These are phyloP conservation scores for Carpinus viminea DNA, from an alignment of 306 rosid genomes.

Conservation along the genomic window DNA sequence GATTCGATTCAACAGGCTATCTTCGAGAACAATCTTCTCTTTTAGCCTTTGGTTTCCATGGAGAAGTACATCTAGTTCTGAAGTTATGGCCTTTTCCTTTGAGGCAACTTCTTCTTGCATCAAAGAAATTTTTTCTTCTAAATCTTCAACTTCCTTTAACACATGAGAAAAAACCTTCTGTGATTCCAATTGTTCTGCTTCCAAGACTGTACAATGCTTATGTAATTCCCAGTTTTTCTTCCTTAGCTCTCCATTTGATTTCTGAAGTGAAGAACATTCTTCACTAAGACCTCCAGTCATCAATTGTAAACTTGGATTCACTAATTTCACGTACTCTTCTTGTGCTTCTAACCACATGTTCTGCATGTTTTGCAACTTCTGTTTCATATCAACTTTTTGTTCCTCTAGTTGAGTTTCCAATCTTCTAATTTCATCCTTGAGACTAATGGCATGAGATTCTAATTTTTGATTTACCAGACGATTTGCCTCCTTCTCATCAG, in stretches of 20 bases:
- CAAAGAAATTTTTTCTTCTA: conserved; percentile 36
- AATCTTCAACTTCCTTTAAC: conserved; percentile 41
- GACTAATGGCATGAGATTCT: conserved; percentile 33
- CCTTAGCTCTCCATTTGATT: conserved; percentile 42
- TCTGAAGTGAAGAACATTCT: conserved; percentile 33
- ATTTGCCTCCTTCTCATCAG: conserved; percentile 39
- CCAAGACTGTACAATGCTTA: conserved; percentile 44
- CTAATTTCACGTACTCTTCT: conserved; percentile 38
- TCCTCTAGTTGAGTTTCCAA: conserved; percentile 39
- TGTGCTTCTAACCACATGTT: conserved; percentile 39
- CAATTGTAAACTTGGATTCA: conserved; percentile 33
- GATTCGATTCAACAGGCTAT: conserved; percentile 49
- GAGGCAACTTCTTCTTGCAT: conserved; percentile 43
- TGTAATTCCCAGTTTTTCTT: conserved; percentile 40
- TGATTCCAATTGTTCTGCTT: conserved; percentile 43
- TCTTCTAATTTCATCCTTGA: conserved; percentile 39
- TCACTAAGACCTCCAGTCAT: conserved; percentile 30
- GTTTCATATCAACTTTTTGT: conserved; percentile 31
- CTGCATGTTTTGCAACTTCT: conserved; percentile 27
- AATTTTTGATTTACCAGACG: conserved; percentile 47
- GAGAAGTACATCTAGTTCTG: conserved; percentile 40
- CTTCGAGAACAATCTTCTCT: conserved; percentile 35
- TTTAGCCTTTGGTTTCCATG: conserved; percentile 34
- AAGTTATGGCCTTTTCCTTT: conserved; percentile 35
- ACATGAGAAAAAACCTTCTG: conserved; percentile 35